These are phyloP conservation scores for Claviceps purpurea DNA, from an alignment of 2,329 filamentous ascomycete species.

Conservation along the genomic window DNA sequence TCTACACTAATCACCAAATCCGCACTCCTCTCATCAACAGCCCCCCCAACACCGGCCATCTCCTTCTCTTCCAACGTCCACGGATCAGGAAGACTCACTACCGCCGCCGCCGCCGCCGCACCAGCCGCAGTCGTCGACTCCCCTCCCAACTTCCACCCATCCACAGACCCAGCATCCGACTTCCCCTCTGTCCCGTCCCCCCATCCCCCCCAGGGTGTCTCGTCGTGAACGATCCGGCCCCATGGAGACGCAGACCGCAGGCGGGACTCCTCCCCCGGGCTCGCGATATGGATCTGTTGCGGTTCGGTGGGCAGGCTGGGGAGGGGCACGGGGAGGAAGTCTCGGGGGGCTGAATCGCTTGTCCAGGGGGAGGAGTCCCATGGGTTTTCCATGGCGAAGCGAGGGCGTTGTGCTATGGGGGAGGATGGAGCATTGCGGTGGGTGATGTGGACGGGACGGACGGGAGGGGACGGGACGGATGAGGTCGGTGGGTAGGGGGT, in stretches of 20 bases:
- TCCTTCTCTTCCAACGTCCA: conserved; percentile 9
- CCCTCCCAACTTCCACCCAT: conserved; percentile 8
- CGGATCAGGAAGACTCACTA: conserved; percentile 16
- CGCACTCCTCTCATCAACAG: conserved; percentile 8
- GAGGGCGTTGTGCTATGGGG: background rate
- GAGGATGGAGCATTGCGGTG: background rate
- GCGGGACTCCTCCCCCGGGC: conserved; percentile 9
- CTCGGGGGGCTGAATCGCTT: conserved; percentile 17
- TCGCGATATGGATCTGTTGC: conserved; percentile 17
- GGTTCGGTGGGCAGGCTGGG: conserved; percentile 22
- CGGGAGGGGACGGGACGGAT: background rate
- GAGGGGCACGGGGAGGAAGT: conserved; percentile 6
- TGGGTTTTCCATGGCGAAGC: conserved; percentile 43
- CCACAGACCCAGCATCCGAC: conserved; percentile 18
- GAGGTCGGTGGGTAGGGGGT: background rate
- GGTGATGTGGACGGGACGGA: background rate
- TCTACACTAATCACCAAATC: conserved; percentile 19
- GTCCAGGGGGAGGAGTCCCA: conserved; percentile 47
- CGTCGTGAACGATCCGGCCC: conserved; percentile 11
- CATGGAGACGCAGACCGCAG: conserved; percentile 15
- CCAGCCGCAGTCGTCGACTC: background rate
- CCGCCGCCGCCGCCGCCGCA: conserved; percentile 7
- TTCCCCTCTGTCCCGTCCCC: conserved; percentile 14
- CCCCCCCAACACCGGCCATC: conserved; percentile 5
- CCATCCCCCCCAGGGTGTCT: conserved; percentile 24